Conservation (phyloP, 1,284 basidiomycete species). For the Marasmius tenuissimus region DNA sequence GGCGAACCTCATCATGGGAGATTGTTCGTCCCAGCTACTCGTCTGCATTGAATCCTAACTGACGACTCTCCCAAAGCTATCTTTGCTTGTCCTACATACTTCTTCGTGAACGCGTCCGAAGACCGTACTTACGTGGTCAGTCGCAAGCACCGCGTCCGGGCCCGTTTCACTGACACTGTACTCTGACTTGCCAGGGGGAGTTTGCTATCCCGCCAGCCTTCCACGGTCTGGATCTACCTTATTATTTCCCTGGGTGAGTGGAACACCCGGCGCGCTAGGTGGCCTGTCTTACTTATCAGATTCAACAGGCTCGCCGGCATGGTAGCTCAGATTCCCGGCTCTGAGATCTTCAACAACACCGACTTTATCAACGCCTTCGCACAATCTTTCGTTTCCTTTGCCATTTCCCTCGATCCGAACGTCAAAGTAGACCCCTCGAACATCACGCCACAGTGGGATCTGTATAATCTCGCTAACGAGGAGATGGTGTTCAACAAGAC, state of each 20-base stretch:
- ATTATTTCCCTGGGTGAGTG: constrained; percentile 16
- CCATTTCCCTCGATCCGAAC: constrained; percentile 22
- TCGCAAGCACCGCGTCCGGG: not conserved
- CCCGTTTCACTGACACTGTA: not conserved
- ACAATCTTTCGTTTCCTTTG: constrained; percentile 21
- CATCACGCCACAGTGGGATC: constrained; percentile 22
- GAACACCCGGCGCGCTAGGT: not conserved
- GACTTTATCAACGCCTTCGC: constrained; percentile 23
- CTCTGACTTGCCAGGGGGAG: constrained; percentile 1
- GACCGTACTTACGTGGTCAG: constrained; percentile 17
- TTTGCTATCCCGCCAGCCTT: constrained; percentile 16
- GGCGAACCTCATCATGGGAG: constrained; percentile 24
- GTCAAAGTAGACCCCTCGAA: constrained; percentile 14
- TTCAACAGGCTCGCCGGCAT: not conserved
- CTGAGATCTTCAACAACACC: constrained; percentile 19
- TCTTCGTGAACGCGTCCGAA: constrained; percentile 16
- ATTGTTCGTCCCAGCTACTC: constrained; percentile 21
- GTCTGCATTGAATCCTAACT: not conserved
- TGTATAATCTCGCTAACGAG: constrained; percentile 5
- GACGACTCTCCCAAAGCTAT: constrained; percentile 17
- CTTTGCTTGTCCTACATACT: constrained; percentile 24
- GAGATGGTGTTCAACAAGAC: constrained; percentile 24
- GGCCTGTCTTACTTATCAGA: not conserved
- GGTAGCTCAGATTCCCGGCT: not conserved
- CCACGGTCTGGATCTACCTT: constrained; percentile 20